phyloP scores from a whole-genome alignment of 2,329 filamentous ascomycete species.

The Diplodia corticola region DNA sequence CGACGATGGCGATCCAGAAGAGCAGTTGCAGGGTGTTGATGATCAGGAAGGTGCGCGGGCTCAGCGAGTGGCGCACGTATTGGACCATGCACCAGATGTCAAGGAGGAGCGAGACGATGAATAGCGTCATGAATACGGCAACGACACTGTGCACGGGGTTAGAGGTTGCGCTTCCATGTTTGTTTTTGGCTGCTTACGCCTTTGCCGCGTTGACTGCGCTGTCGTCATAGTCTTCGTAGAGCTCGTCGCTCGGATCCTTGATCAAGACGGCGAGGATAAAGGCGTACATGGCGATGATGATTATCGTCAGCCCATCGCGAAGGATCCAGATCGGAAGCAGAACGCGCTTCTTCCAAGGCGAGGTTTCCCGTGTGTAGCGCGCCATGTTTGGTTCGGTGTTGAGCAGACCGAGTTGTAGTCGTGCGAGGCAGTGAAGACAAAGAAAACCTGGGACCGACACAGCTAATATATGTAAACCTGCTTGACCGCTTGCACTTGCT shows the following conservation, averaged over 20 bases:
- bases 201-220: neutral
- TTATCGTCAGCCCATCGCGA: slow-evolving; percentile 36
- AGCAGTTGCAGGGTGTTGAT: slow-evolving; percentile 39
- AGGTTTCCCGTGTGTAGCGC: slow-evolving; percentile 4
- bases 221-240: neutral
- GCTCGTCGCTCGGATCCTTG: neutral
- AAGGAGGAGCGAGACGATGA: slow-evolving; percentile 36
- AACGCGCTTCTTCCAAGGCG: slow-evolving; percentile 41
- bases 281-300: slow-evolving; percentile 35
- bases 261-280: slow-evolving; percentile 4
- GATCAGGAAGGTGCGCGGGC: slow-evolving; percentile 37
- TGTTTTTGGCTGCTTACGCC: neutral
- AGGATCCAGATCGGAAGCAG: slow-evolving; percentile 41
- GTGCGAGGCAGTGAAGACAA: too few species aligned
- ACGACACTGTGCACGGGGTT: slow-evolving; percentile 30
- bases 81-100: slow-evolving; percentile 39
- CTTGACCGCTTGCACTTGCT: neutral
- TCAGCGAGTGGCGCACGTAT: slow-evolving; percentile 36
- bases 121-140: slow-evolving; percentile 36
- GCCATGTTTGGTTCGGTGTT: slow-evolving; percentile 1
- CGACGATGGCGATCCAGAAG: slow-evolving; percentile 37
- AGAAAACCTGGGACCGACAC: neutral
- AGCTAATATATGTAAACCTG: neutral
- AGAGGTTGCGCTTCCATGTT: slow-evolving; percentile 25
- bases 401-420: neutral